A percentile compares a stretch with the other conserved stretches of the same genome.
Conservation (phyloP, 257 asterid species). For the Leonotis leonurus region DNA sequence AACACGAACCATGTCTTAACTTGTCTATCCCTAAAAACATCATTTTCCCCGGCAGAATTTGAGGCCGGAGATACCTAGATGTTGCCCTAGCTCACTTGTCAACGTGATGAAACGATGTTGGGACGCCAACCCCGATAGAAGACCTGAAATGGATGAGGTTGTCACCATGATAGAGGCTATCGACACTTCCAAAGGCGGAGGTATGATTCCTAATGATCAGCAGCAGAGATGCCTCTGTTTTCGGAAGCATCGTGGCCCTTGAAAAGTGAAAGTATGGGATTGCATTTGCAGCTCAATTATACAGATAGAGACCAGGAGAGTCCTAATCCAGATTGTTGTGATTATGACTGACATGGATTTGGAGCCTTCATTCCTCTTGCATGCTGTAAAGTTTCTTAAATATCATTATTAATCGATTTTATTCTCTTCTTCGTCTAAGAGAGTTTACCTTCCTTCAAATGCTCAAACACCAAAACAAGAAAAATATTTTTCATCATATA, state of each 20-base stretch:
- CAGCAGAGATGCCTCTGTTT: slow-evolving; percentile 60
- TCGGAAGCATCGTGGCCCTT: slow-evolving; percentile 57
- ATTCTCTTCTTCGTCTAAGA: not conserved
- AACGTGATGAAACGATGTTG: slow-evolving; percentile 71
- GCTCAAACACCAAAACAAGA: not conserved
- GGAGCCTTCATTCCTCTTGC: slow-evolving; percentile 13
- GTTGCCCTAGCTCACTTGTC: slow-evolving; percentile 64
- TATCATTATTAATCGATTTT: slow-evolving; percentile 27
- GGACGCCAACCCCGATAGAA: slow-evolving; percentile 68
- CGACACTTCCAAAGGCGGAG: slow-evolving; percentile 73
- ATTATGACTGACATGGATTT: not conserved
- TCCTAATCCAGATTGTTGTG: slow-evolving; percentile 20
- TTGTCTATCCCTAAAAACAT: not conserved
- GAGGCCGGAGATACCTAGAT: slow-evolving; percentile 74
- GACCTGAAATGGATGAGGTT: slow-evolving; percentile 75
- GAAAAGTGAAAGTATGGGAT: slow-evolving; percentile 18
- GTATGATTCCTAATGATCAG: slow-evolving; percentile 70
- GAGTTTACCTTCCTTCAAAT: not conserved
- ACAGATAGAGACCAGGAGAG: slow-evolving; percentile 19
- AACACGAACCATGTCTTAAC: not conserved
- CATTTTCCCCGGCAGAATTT: slow-evolving; percentile 37
- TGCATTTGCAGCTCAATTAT: slow-evolving; percentile 5
- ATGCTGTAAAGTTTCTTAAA: slow-evolving; percentile 21
- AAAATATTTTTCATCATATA: not conserved
- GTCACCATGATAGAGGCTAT: slow-evolving; percentile 61